Percentiles rank a stretch among this genome's conserved stretches.
Conservation (phyloP, 106 monocot genomes). For the Ottelia alismoides region DNA sequence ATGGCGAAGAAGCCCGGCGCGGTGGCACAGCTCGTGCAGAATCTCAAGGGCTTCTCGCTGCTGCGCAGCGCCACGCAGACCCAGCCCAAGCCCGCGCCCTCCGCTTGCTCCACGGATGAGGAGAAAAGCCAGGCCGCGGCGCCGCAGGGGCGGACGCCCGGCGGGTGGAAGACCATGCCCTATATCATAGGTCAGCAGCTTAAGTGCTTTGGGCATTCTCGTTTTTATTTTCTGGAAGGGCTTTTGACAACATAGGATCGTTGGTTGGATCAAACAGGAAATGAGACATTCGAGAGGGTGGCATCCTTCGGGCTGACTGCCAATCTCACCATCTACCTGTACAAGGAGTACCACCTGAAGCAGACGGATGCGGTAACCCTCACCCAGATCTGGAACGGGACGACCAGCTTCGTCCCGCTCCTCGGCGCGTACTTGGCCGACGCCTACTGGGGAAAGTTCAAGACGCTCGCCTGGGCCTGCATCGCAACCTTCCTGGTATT, state of each 20-base stretch:
- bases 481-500: slow-evolving; percentile 31
- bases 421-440: slow-evolving; percentile 44
- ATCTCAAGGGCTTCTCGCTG: neutral
- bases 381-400: slow-evolving; percentile 26
- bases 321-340: slow-evolving; percentile 33
- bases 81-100: neutral
- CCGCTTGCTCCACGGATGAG: neutral
- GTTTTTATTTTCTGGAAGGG: neutral
- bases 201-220: neutral
- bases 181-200: neutral
- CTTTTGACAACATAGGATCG: neutral
- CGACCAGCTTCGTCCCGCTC: slow-evolving; percentile 34
- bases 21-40: neutral
- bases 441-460: slow-evolving; percentile 31
- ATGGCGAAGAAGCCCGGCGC: neutral
- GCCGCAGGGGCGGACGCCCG: neutral
- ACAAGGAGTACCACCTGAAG: slow-evolving; percentile 21
- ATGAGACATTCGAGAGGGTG: slow-evolving; percentile 41
- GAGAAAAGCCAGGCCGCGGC: neutral
- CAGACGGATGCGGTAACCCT: slow-evolving; percentile 18
- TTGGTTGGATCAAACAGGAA: slow-evolving; percentile 13
- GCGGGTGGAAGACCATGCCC: slow-evolving; percentile 8
- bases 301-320: slow-evolving; percentile 28
- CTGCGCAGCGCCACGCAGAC: neutral
- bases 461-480: slow-evolving; percentile 27